Conservation (phyloP, 441 rosid species). For the Monsonia emarginata region DNA sequence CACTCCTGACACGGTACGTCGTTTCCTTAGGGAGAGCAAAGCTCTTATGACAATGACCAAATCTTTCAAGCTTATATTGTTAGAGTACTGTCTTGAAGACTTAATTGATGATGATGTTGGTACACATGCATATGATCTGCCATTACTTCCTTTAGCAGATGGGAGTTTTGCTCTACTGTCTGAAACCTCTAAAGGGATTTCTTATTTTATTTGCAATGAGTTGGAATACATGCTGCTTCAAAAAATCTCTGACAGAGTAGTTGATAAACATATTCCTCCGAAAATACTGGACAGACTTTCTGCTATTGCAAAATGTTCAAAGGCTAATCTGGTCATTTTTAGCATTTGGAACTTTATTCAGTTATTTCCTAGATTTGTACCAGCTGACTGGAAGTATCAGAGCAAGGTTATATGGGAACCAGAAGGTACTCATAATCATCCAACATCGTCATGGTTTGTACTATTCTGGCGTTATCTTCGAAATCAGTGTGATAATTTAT, state of each 20-base stretch:
- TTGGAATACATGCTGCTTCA: slow-evolving; percentile 64
- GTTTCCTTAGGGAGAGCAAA: slow-evolving; percentile 56
- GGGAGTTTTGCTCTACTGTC: slow-evolving; percentile 69
- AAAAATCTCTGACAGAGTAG: slow-evolving; percentile 53
- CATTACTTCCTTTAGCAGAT: slow-evolving; percentile 81
- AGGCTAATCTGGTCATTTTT: slow-evolving; percentile 55
- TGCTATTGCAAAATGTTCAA: slow-evolving; percentile 59
- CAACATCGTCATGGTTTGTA: slow-evolving; percentile 73
- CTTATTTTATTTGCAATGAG: slow-evolving; percentile 67
- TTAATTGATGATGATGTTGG: slow-evolving; percentile 74
- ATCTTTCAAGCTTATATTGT: slow-evolving; percentile 55
- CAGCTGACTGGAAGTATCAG: slow-evolving; percentile 75
- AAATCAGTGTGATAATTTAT: slow-evolving; percentile 50
- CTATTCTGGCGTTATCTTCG: slow-evolving; percentile 79
- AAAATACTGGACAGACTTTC: slow-evolving; percentile 52
- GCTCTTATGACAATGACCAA: slow-evolving; percentile 42
- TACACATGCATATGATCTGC: slow-evolving; percentile 47
- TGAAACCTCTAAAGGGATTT: slow-evolving; percentile 41
- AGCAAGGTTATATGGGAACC: slow-evolving; percentile 68
- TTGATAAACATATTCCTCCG: slow-evolving; percentile 62
- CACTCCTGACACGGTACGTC: slow-evolving; percentile 75
- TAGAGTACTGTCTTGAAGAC: slow-evolving; percentile 96
- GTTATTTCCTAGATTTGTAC: slow-evolving; percentile 67
- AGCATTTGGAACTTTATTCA: slow-evolving; percentile 46
- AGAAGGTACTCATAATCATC: slow-evolving; percentile 48